These are phyloP conservation scores for Phascolomyces articulosus DNA, from an alignment of 371 early-diverging fungal species.

Conservation along the genomic window DNA sequence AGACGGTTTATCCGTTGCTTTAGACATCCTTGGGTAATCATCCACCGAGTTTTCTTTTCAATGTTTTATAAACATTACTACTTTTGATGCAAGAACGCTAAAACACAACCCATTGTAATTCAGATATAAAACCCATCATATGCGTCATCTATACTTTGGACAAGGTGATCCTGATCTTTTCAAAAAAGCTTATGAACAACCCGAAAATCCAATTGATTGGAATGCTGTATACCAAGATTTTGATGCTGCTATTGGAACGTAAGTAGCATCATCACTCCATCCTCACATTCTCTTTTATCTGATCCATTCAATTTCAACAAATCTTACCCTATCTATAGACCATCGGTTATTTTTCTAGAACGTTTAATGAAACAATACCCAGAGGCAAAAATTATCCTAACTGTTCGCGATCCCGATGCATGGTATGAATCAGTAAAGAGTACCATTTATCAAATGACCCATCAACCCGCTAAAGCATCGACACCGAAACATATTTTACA, in stretches of 20 bases:
- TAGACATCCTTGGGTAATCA: conserved; percentile 21
- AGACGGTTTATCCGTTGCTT: conserved; percentile 6
- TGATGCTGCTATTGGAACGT: conserved; percentile 33
- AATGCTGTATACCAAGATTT: conserved; percentile 25
- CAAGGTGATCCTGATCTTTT: conserved; percentile 18
- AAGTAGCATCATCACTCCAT: too few relatives aligned
- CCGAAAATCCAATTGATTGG: conserved; percentile 30
- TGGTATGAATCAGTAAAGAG: conserved; percentile 25
- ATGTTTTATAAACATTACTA: neutral
- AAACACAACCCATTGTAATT: too few relatives aligned
- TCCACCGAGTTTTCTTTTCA: too few relatives aligned
- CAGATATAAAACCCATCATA: conserved; percentile 20
- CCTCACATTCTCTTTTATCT: too few relatives aligned
- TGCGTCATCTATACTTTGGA: conserved; percentile 20
- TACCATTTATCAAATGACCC: conserved; percentile 19
- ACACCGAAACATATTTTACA: too few relatives aligned
- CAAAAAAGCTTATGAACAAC: conserved; percentile 20
- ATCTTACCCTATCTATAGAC: too few relatives aligned
- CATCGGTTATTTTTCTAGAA: conserved; percentile 23
- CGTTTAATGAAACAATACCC: conserved; percentile 24
- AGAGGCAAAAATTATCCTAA: conserved; percentile 36
- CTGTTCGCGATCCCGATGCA: conserved; percentile 25
- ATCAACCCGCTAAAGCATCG: neutral
- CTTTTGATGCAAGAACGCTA: too few relatives aligned
- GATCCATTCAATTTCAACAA: too few relatives aligned